phyloP scores from a whole-genome alignment of 768 basidiomycete genomes.

The Suillus lakei region DNA sequence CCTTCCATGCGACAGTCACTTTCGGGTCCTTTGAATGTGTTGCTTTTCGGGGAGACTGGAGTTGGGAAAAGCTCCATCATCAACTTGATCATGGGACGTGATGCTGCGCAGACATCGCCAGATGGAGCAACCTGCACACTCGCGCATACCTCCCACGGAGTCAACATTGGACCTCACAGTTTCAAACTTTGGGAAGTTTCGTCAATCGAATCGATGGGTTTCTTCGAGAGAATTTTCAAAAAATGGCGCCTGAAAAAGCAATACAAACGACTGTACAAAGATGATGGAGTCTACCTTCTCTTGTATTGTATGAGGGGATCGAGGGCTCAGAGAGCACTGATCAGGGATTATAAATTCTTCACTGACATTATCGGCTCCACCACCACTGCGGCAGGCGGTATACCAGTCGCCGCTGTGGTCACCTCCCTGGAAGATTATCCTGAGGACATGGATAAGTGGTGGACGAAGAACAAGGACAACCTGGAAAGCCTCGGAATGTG shows the following conservation, averaged over 20 bases:
- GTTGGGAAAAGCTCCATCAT: conserved; percentile 48
- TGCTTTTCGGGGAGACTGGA: conserved; percentile 49
- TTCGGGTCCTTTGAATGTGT: conserved; percentile 33
- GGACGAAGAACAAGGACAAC: conserved; percentile 36
- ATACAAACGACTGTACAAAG: conserved; percentile 34
- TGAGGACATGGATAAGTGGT: conserved; percentile 42
- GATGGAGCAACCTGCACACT: conserved; percentile 43
- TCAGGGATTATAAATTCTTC: conserved; percentile 38
- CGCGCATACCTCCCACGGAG: conserved; percentile 25
- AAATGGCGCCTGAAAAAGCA: conserved; percentile 30
- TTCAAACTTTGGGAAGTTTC: conserved; percentile 39
- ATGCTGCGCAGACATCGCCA: conserved; percentile 36
- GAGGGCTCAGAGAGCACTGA: conserved; percentile 27
- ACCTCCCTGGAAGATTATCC: conserved; percentile 40
- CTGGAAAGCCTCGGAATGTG: conserved; percentile 39
- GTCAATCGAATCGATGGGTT: conserved; percentile 32
- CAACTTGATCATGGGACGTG: conserved; percentile 42
- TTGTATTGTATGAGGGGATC: conserved; percentile 40
- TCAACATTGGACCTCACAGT: conserved; percentile 20
- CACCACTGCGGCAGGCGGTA: conserved; percentile 32
- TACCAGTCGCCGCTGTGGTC: conserved; percentile 37
- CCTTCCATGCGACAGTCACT: background rate
- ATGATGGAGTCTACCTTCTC: conserved; percentile 35
- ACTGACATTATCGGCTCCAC: conserved; percentile 32
- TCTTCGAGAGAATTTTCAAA: conserved; percentile 15